Evolutionary conservation across 352 stramenopile species (phyloP), one percentile per base, ranked within the genome.

Genomic region (Globisporangium rhizosaccharum): DNA sequence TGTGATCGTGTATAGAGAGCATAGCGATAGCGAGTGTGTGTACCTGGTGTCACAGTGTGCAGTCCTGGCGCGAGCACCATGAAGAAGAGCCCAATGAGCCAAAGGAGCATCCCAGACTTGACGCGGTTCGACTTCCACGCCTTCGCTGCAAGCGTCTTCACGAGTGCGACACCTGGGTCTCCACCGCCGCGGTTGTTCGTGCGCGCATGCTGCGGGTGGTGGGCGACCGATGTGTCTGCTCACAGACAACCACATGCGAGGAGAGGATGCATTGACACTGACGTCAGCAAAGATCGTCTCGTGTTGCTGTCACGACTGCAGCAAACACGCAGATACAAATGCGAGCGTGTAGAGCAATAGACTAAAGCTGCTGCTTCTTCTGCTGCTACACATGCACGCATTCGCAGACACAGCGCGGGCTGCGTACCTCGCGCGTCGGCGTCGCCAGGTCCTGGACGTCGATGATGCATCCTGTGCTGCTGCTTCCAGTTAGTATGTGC

Each of bases 31-130:
- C 2, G 12, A n/a, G 1, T 45, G 39, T 45, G 20, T 11, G 44
- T 28, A 57, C 62, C 61, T 23, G 83, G 75, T 36, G 85, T 92
- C 30, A 90, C 73, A 0, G 65, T 65, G 51, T 65, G 62, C 15
- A 90, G 63, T 2, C 75, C 84, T 12, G 85, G 84, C 0, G 79
- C 72, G 30, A 90, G 56, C 14, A 95, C 61, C 82, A 93, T 92
- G 66, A 92, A 90, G 62, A 92, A 87, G 14, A 95, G 73, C 2
- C 85, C 85, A n/a, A 91, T 57, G 28, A 75, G 57, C 85, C 85
- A 95, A 1, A 92, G 60, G 11, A 82, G 45, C 10, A 86, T 44
- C 3, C 84, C 79, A n/a, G 77, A 73, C 42, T 82, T 83, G 36
- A 90, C 82, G 45, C 78, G 79, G 44, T 77, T 72, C 5, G 82